Evolutionary conservation across 202 grass and related monocot species (phyloP), one percentile per base, ranked within the genome.

Genomic region (Cymbopogon flexuosus): DNA sequence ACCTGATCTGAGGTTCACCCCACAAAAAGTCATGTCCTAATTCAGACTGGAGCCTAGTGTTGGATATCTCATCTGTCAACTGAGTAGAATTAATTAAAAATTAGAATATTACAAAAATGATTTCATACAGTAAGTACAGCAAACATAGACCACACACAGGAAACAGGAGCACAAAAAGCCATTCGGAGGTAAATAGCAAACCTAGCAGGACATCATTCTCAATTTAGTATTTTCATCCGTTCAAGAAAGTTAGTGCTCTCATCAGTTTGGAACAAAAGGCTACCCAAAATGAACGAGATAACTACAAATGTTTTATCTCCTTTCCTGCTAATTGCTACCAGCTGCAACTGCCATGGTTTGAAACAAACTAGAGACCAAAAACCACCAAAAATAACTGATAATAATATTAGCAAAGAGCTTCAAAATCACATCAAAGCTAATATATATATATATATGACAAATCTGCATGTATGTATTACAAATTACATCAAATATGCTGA

Each of bases 41-140:
- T 73, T 86, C 86, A 71, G 66, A 89, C 36, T 63, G 41, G 30
- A 68, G 72, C 73, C 73, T 24, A 34, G 72, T 73, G 27, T 68
- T 66, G 40, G 81, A 54, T 29, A 42, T 68, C 47, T 64, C 82
- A 77, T 88, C 88, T 76, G 70, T 60, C 21, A 82, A 75, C 95
- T 98, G 86, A 84, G 61, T 68, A 58, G 82, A 85, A 84, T 57
- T 72, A 63, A 22, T 58, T 58, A 58, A 89, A 71, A 40, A 67
- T 62, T 35, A 73, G 43, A 71, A 60, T 33, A 81, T 45, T n/a
- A 70, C 49, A 23, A 54, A 73, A 46, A 76, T 19, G 33, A 49
- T 68, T n/a, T 60, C 23, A 62, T 19, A 39, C 56, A 8, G 19
- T 31, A 64, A 85, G 5, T 52, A 49, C 54, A 69, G 23, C 8